Conservation (phyloP, 495 filamentous ascomycete genomes). For the Friedmanniomyces endolithicus region DNA sequence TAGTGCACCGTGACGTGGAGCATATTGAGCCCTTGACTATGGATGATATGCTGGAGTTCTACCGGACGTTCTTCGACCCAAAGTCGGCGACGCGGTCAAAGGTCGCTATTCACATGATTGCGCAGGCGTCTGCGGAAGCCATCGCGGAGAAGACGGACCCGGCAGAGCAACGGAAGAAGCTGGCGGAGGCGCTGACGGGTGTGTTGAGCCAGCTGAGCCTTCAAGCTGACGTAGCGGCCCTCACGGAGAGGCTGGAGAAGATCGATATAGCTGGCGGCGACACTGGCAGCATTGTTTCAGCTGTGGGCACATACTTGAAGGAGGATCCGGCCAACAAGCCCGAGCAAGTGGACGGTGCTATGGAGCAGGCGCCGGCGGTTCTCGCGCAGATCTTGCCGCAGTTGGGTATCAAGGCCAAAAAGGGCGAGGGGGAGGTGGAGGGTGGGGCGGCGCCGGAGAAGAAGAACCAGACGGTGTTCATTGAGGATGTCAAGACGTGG, state of each 20-base stretch:
- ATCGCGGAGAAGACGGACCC: constrained; percentile 28
- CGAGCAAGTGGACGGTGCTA: constrained; percentile 34
- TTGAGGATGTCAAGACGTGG: constrained; percentile 64
- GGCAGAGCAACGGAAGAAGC: constrained; percentile 42
- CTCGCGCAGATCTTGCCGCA: constrained; percentile 31
- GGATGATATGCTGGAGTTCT: constrained; percentile 67
- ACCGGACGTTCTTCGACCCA: constrained; percentile 61
- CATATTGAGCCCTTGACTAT: constrained; percentile 65
- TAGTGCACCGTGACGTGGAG: constrained; percentile 64
- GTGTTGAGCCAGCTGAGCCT: constrained; percentile 43
- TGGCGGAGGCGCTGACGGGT: constrained; percentile 39
- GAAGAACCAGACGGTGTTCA: constrained; percentile 34
- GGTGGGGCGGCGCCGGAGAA: constrained; percentile 22
- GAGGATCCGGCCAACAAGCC: constrained; percentile 30
- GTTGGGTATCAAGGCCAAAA: constrained; percentile 26
- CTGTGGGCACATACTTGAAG: constrained; percentile 39
- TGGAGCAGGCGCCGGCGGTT: constrained; percentile 36
- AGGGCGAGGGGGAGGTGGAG: constrained; percentile 7
- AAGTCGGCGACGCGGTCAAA: constrained; percentile 63
- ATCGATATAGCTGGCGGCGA: constrained; percentile 38
- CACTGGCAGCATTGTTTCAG: constrained; percentile 29
- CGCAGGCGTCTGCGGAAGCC: constrained; percentile 42
- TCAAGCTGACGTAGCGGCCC: constrained; percentile 31
- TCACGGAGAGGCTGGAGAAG: constrained; percentile 35
- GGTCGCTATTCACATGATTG: constrained; percentile 67